These are phyloP conservation scores for Austroboletus novae-zelandiae DNA, from an alignment of 1,284 basidiomycete genomes.

Conservation along the genomic window DNA sequence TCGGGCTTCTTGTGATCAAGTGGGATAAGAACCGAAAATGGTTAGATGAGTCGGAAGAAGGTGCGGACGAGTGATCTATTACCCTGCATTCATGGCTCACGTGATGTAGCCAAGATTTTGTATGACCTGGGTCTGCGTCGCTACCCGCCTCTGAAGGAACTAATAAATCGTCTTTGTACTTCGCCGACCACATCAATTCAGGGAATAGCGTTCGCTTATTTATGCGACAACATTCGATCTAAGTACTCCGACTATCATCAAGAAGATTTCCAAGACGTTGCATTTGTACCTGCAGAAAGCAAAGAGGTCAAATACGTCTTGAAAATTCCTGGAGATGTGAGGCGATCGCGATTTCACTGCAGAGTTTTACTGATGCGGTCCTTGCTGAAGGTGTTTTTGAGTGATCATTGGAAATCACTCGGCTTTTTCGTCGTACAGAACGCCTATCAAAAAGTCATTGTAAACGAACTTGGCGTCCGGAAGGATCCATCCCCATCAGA, in stretches of 20 bases:
- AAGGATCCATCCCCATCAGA: slow-evolving; percentile 66
- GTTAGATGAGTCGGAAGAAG: slow-evolving; percentile 76
- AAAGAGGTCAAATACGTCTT: slow-evolving; percentile 40
- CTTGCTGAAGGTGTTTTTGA: slow-evolving; percentile 61
- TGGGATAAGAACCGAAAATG: slow-evolving; percentile 59
- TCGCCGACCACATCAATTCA: slow-evolving; percentile 44
- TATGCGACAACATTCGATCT: slow-evolving; percentile 62
- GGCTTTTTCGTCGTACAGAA: slow-evolving; percentile 69
- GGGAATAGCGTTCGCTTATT: slow-evolving; percentile 64
- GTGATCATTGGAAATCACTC: slow-evolving; percentile 64
- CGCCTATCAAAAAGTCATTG: slow-evolving; percentile 46
- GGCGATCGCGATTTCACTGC: slow-evolving; percentile 3
- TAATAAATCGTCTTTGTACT: slow-evolving; percentile 65
- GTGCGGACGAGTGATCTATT: slow-evolving; percentile 36
- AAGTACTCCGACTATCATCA: slow-evolving; percentile 65
- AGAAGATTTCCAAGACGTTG: slow-evolving; percentile 46
- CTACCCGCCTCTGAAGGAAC: slow-evolving; percentile 62
- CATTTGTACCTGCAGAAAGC: slow-evolving; percentile 79
- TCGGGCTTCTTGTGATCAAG: slow-evolving; percentile 12
- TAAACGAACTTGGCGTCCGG: slow-evolving; percentile 68
- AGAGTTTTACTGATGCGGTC: background rate
- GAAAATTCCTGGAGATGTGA: slow-evolving; percentile 69
- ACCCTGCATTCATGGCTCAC: background rate
- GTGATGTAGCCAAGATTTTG: slow-evolving; percentile 47
- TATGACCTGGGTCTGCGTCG: slow-evolving; percentile 73